phyloP scores from a whole-genome alignment of 345 rosid species.

The Populus davidiana region DNA sequence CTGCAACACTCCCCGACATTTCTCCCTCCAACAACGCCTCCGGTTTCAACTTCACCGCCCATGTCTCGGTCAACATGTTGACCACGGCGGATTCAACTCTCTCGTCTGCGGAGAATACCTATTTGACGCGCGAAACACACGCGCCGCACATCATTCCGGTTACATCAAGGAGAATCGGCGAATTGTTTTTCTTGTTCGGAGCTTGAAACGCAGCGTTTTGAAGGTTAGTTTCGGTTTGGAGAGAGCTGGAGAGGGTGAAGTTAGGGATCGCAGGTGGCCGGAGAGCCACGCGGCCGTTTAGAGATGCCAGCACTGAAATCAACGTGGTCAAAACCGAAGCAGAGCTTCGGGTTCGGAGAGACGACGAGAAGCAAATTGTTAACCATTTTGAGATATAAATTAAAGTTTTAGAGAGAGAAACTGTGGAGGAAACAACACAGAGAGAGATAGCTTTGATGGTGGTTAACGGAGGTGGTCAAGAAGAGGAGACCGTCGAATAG shows the following conservation, averaged over 20 bases:
- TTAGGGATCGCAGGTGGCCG: slow-evolving; percentile 18
- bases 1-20: slow-evolving; percentile 37
- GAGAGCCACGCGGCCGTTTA: slow-evolving; percentile 19
- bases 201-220: slow-evolving; percentile 17
- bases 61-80: slow-evolving; percentile 87
- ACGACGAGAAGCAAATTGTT: slow-evolving; percentile 41
- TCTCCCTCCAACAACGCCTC: slow-evolving; percentile 28
- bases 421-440: background rate
- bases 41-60: slow-evolving; percentile 62
- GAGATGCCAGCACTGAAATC: slow-evolving; percentile 15
- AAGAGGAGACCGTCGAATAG: background rate
- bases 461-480: background rate
- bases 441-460: background rate
- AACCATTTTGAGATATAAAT: slow-evolving; percentile 38
- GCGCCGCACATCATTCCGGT: slow-evolving; percentile 95
- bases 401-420: background rate
- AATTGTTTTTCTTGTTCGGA: slow-evolving; percentile 18
- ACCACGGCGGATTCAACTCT: slow-evolving; percentile 85
- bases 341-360: slow-evolving; percentile 32
- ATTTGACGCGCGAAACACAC: slow-evolving; percentile 80
- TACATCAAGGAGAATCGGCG: slow-evolving; percentile 67
- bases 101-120: slow-evolving; percentile 62
- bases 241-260: slow-evolving; percentile 40
- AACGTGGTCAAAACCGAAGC: slow-evolving; percentile 11
- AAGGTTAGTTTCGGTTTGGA: slow-evolving; percentile 44